phyloP scores from a whole-genome alignment of 2,329 filamentous ascomycete species.

The Colletotrichum gloeosporioides region DNA sequence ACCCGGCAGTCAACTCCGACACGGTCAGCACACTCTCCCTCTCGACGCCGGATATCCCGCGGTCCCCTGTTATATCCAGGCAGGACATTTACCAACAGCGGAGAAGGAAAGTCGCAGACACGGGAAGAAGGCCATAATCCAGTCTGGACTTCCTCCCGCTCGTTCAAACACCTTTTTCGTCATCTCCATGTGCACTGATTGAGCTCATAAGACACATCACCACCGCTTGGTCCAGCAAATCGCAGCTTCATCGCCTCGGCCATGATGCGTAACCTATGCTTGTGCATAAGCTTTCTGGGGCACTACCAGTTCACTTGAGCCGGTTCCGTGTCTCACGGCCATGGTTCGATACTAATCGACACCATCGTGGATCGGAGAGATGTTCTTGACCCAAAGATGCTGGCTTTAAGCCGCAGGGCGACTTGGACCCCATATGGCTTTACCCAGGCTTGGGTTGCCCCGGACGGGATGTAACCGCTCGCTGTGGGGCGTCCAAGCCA shows the following conservation, averaged over 20 bases:
- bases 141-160: background rate
- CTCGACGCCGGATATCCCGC: background rate
- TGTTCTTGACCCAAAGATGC: background rate
- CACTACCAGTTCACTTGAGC: background rate
- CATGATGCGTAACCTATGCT: background rate
- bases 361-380: background rate
- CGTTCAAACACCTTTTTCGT: background rate
- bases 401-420: background rate
- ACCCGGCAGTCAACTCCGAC: background rate
- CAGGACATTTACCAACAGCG: fast-evolving
- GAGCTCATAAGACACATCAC: fast-evolving
- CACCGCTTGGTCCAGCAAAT: background rate
- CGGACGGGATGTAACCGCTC: background rate
- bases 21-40: background rate
- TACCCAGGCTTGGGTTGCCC: background rate
- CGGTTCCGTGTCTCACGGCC: background rate
- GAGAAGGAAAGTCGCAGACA: background rate
- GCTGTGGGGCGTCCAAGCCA: background rate
- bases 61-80: background rate
- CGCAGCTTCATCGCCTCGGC: background rate
- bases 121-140: fast-evolving
- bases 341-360: background rate
- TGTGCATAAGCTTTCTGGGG: background rate
- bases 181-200: background rate
- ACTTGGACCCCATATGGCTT: background rate